Percentiles rank a stretch among this genome's conserved stretches.
Evolutionary conservation across 257 asterid species (phyloP).

Genomic region (Solanum tacnaense): DNA sequence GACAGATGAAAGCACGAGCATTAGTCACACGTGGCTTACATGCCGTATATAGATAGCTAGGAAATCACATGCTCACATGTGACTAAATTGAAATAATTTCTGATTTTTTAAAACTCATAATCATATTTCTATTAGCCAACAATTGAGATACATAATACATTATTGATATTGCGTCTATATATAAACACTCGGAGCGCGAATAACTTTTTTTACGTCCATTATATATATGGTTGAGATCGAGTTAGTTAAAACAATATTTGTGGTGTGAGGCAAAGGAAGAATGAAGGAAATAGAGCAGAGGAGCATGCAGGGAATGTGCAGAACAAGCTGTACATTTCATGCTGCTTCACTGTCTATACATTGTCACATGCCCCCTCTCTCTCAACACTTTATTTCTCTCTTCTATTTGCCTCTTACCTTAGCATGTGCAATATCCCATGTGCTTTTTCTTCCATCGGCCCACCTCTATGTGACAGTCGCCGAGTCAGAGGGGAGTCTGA

Average conservation of each 20-base stretch:
- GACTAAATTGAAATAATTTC: slow-evolving; percentile 9
- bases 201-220: not conserved
- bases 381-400: slow-evolving; percentile 8
- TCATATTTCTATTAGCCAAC: not conserved
- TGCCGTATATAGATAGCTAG: slow-evolving; percentile 16
- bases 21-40: slow-evolving; percentile 43
- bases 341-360: slow-evolving; percentile 58
- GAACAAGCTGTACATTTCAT: slow-evolving; percentile 83
- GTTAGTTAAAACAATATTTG: not conserved
- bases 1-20: slow-evolving; percentile 21
- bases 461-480: not conserved
- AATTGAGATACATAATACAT: not conserved
- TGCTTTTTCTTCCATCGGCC: not conserved
- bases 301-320: slow-evolving; percentile 91
- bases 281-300: slow-evolving; percentile 6
- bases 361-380: slow-evolving; percentile 43
- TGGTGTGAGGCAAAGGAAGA: not conserved
- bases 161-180: not conserved
- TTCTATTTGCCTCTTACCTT: slow-evolving; percentile 11
- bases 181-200: not conserved
- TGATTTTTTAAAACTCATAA: not conserved
- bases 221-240: not conserved
- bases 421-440: not conserved
- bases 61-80: slow-evolving; percentile 47
- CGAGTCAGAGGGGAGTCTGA: not conserved